phyloP scores from a whole-genome alignment of 1,284 basidiomycete genomes.

The Papiliotrema fonsecae region DNA sequence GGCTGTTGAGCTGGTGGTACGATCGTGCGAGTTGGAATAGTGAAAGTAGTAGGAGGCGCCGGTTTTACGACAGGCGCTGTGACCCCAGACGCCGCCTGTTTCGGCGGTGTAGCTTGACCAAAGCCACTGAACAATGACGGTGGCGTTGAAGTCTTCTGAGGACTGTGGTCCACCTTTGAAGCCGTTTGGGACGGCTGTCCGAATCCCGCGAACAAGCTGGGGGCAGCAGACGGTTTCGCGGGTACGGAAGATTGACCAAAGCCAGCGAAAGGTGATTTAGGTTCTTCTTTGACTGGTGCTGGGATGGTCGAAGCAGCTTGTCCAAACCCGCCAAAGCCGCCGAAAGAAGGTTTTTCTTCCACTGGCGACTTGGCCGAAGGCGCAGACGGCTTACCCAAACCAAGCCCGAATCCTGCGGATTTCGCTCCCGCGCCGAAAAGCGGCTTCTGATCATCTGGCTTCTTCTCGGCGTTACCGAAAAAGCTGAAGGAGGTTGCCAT shows the following conservation, averaged over 20 bases:
- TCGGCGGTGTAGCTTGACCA: no score
- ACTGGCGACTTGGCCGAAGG: background rate
- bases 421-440: background rate
- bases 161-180: no score
- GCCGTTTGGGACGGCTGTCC: no score
- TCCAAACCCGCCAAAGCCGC: constrained; percentile 11
- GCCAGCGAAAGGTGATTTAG: background rate
- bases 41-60: constrained; percentile 6
- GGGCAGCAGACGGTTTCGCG: background rate
- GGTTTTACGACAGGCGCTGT: constrained; percentile 3
- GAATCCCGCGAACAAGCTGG: constrained; percentile 3
- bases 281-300: no score
- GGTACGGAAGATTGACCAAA: background rate
- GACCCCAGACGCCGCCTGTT: no score
- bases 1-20: constrained; percentile 34
- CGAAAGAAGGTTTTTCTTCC: background rate
- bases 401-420: background rate
- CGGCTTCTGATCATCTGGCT: background rate
- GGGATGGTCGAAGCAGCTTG: background rate
- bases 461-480: background rate
- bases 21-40: constrained; percentile 25
- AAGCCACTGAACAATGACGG: no score
- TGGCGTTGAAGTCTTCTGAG: no score
- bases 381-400: background rate
- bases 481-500: background rate